These are phyloP conservation scores for Scutellaria galericulata DNA, from an alignment of 257 asterid genomes.

Conservation along the genomic window DNA sequence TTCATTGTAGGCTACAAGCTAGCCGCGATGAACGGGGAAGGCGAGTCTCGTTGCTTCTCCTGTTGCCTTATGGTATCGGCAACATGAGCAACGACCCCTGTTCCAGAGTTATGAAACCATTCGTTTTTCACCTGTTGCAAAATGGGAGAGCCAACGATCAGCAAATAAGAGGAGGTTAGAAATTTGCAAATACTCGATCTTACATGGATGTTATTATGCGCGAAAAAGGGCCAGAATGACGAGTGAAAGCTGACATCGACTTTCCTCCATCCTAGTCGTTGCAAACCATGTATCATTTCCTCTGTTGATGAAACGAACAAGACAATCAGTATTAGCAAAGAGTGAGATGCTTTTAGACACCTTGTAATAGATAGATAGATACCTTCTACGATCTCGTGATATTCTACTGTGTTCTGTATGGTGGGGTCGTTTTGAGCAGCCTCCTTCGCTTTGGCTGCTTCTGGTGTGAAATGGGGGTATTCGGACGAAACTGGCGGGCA, in stretches of 20 bases:
- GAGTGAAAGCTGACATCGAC: constrained; percentile 94
- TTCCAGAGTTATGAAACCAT: constrained; percentile 90
- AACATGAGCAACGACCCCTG: constrained; percentile 87
- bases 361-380: background rate
- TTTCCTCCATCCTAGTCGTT: constrained; percentile 80
- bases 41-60: constrained; percentile 53
- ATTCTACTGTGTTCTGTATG: constrained; percentile 58
- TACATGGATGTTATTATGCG: constrained; percentile 95
- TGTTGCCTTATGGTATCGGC: constrained; percentile 79
- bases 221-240: constrained; percentile 90
- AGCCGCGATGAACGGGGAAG: constrained; percentile 55
- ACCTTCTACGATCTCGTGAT: constrained; percentile 95
- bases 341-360: constrained; percentile 17
- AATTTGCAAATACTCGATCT: constrained; percentile 21
- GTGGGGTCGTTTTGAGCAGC: constrained; percentile 85
- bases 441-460: constrained; percentile 92
- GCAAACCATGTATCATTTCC: constrained; percentile 88
- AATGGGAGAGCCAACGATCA: background rate
- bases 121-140: constrained; percentile 77
- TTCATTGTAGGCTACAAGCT: constrained; percentile 47
- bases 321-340: constrained; percentile 13
- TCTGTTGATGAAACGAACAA: constrained; percentile 45
- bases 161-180: background rate
- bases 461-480: constrained; percentile 80
- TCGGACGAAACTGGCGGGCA: constrained; percentile 72